Conservation (phyloP, 1,139 yeast species). For the Zygoascus sp. region DNA sequence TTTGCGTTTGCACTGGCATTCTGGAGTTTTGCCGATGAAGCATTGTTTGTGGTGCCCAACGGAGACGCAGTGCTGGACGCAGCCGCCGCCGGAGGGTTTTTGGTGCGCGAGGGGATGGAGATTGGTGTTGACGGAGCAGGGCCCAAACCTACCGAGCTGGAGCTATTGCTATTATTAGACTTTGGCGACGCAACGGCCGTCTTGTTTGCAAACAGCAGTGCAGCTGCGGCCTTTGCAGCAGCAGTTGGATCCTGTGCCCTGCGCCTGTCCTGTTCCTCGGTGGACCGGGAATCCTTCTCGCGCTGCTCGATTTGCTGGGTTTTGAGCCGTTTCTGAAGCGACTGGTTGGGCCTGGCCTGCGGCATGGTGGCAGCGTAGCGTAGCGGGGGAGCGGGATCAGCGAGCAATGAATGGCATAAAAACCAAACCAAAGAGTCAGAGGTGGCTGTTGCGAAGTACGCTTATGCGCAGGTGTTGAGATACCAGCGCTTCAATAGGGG, state of each 20-base stretch:
- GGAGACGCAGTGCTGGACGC: background rate
- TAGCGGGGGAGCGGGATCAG: too few species aligned
- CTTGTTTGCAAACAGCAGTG: slow-evolving; percentile 1
- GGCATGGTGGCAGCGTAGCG: slow-evolving; percentile 2
- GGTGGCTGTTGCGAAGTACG: too few species aligned
- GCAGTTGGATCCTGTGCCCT: slow-evolving; percentile 8
- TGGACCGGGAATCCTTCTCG: background rate
- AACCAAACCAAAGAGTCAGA: background rate
- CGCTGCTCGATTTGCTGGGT: slow-evolving; percentile 8
- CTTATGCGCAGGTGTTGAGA: too few species aligned
- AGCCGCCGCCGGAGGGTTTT: background rate
- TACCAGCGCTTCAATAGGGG: too few species aligned
- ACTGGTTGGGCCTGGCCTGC: slow-evolving; percentile 18
- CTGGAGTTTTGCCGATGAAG: too few species aligned
- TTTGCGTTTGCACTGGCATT: too few species aligned
- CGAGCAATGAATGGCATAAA: background rate
- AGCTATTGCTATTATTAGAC: slow-evolving; percentile 4
- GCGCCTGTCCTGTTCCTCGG: slow-evolving; percentile 1
- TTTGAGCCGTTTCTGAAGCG: slow-evolving; percentile 12
- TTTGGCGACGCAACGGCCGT: background rate
- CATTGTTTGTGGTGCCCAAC: background rate
- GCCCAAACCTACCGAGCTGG: slow-evolving; percentile 6
- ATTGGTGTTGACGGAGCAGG: background rate
- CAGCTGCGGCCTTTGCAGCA: slow-evolving; percentile 13
- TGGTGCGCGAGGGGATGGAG: background rate